These are phyloP conservation scores for Colletotrichum sp. DNA, from an alignment of 2,329 filamentous ascomycete genomes.

Conservation along the genomic window DNA sequence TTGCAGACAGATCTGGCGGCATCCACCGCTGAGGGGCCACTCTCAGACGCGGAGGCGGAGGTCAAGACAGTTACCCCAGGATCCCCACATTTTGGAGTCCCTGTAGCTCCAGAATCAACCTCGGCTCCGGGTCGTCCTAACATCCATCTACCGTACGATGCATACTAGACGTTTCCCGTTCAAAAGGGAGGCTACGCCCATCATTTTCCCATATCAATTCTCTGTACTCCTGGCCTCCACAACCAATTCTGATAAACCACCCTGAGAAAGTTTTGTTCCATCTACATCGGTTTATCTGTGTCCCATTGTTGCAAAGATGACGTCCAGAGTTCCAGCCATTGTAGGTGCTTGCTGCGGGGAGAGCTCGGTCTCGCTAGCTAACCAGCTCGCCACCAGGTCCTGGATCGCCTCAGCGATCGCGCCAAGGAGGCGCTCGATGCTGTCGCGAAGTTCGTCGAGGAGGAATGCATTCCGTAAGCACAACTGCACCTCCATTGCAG, in stretches of 20 bases:
- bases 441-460: constrained; percentile 95
- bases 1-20: background rate
- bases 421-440: constrained; percentile 85
- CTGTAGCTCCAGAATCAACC: constrained; percentile 18
- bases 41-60: constrained; percentile 16
- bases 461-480: constrained; percentile 83
- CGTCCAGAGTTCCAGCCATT: constrained; percentile 27
- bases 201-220: background rate
- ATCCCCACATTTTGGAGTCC: constrained; percentile 18
- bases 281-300: background rate
- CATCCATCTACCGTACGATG: constrained; percentile 9
- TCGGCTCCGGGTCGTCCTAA: constrained; percentile 17
- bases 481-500: background rate
- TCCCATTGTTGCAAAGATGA: constrained; percentile 20
- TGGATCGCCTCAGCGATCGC: constrained; percentile 75
- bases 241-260: background rate
- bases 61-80: constrained; percentile 18
- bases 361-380: background rate
- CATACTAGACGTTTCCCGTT: constrained; percentile 3
- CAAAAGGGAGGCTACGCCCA: constrained; percentile 1
- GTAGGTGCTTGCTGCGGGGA: constrained; percentile 21
- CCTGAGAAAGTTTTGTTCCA: background rate
- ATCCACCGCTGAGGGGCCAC: background rate
- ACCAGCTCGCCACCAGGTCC: constrained; percentile 38
- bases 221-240: background rate